phyloP scores from a whole-genome alignment of 805 yeast genomes.

The Jamesozyma rosinii region DNA sequence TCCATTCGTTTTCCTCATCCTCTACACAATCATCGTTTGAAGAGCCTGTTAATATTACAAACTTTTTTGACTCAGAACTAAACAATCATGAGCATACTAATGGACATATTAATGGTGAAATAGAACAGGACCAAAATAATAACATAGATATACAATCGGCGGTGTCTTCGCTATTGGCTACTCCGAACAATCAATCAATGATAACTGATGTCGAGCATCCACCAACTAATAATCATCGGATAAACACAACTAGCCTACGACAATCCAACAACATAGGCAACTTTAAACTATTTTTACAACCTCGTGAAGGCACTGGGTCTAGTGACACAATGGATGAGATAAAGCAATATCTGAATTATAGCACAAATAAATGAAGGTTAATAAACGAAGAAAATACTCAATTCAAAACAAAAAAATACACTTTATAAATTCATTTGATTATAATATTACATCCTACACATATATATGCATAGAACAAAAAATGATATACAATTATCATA shows the following conservation, averaged over 20 bases:
- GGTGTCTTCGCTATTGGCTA: not conserved
- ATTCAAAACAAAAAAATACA: not conserved
- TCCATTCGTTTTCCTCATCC: not conserved
- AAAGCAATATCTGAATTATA: slow-evolving; percentile 20
- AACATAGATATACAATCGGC: too few relatives aligned
- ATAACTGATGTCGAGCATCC: not conserved
- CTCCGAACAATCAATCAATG: not conserved
- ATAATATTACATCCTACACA: slow-evolving; percentile 1
- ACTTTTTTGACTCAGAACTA: slow-evolving; percentile 10
- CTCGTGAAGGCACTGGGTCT: not conserved
- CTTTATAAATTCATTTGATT: not conserved
- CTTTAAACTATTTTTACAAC: slow-evolving; percentile 5
- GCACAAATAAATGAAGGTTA: slow-evolving; percentile 9
- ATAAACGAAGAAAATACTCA: not conserved
- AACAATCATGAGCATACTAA: too few relatives aligned
- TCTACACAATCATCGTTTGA: not conserved
- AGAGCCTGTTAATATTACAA: slow-evolving; percentile 18
- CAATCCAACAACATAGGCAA: slow-evolving; percentile 5
- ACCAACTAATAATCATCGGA: not conserved
- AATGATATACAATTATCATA: not conserved
- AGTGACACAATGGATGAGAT: slow-evolving; percentile 19
- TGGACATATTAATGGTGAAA: too few relatives aligned
- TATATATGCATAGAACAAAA: not conserved
- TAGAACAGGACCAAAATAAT: too few relatives aligned
- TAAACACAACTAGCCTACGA: not conserved